Evolutionary conservation across 352 stramenopile species (phyloP).

Genomic region (Globisporangium cystogenes): DNA sequence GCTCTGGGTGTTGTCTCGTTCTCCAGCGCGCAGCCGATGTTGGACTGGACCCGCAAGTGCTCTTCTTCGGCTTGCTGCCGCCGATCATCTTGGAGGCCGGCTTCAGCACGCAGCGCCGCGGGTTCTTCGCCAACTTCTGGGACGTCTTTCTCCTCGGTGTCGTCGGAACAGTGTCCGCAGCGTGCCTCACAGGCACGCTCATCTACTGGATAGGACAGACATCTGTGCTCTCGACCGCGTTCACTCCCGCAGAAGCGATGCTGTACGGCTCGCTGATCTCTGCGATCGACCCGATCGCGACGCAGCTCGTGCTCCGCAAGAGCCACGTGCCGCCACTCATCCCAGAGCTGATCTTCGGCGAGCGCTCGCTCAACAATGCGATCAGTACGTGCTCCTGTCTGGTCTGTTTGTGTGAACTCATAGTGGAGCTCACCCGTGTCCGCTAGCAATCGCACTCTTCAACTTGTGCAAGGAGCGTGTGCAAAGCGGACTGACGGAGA

Average conservation of each 20-base stretch:
- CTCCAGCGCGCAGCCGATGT: slow-evolving; percentile 32
- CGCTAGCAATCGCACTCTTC: slow-evolving; percentile 71
- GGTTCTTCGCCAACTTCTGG: slow-evolving; percentile 49
- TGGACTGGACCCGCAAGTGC: slow-evolving; percentile 50
- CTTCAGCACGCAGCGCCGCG: slow-evolving; percentile 60
- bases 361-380: slow-evolving; percentile 90
- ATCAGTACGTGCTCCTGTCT: slow-evolving; percentile 28
- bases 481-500: slow-evolving; percentile 35
- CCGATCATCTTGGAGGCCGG: slow-evolving; percentile 63
- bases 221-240: slow-evolving; percentile 38
- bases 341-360: slow-evolving; percentile 93
- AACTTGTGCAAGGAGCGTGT: slow-evolving; percentile 58
- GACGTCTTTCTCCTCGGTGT: slow-evolving; percentile 40
- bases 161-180: slow-evolving; percentile 39
- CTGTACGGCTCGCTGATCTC: slow-evolving; percentile 90
- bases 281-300: slow-evolving; percentile 90
- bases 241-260: slow-evolving; percentile 80
- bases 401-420: not conserved
- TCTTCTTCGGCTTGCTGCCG: slow-evolving; percentile 56
- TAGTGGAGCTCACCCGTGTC: not conserved
- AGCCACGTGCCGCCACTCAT: slow-evolving; percentile 63
- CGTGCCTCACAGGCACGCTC: slow-evolving; percentile 41
- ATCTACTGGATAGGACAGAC: slow-evolving; percentile 38
- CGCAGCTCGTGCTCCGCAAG: slow-evolving; percentile 89
- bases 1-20: not conserved